Evolutionary conservation across 2,329 filamentous ascomycete genomes (phyloP).

Genomic region (Claviceps spartinae): DNA sequence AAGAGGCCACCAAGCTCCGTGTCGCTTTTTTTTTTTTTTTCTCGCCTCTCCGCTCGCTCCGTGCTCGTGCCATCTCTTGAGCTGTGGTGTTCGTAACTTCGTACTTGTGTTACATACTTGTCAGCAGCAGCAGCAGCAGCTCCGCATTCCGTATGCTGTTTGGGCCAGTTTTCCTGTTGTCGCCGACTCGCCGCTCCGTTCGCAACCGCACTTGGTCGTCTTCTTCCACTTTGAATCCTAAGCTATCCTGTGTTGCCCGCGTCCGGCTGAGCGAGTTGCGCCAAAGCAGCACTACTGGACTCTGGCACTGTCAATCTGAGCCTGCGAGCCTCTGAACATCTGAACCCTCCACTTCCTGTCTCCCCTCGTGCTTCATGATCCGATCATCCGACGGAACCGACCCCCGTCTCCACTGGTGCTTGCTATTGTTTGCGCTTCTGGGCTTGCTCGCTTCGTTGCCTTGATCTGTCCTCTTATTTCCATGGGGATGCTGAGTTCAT

Average conservation of each 20-base stretch:
- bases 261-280: not conserved
- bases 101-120: not conserved
- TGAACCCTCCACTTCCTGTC: not conserved
- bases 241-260: not conserved
- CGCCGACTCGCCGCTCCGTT: not conserved
- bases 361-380: constrained; percentile 3
- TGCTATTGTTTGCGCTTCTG: constrained; percentile 1
- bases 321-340: no score
- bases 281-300: no score
- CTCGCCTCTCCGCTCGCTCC: not conserved
- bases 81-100: constrained; percentile 1
- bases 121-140: not conserved
- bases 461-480: not conserved
- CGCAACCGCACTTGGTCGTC: not conserved
- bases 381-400: constrained; percentile 6
- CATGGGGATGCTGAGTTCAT: not conserved
- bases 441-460: not conserved
- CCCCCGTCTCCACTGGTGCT: constrained; percentile 3
- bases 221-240: not conserved
- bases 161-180: not conserved
- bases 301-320: not conserved
- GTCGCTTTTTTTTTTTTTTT: not conserved
- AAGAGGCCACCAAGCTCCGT: not conserved
- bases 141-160: not conserved
- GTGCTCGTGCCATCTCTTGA: constrained; percentile 5